Percentiles rank a stretch among this genome's conserved stretches.
phyloP scores from a whole-genome alignment of 495 filamentous ascomycete genomes.

The Hypoxylon crocopeplum region DNA sequence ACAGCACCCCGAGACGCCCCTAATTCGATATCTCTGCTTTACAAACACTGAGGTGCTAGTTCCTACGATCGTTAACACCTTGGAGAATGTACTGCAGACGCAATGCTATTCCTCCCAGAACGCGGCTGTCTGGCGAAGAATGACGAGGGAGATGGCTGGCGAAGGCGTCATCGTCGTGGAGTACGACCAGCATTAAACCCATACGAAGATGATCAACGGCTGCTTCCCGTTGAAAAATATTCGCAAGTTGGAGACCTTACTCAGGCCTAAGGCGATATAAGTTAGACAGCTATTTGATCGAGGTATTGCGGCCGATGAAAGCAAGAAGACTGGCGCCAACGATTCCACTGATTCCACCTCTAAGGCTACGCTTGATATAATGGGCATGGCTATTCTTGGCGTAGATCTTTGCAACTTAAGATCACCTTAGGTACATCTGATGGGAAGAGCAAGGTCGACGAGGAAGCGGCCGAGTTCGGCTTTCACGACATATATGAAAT shows the following conservation, averaged over 20 bases:
- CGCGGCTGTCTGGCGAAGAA: neutral
- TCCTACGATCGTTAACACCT: slow-evolving; percentile 11
- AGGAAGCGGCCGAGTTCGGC: neutral
- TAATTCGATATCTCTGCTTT: slow-evolving; percentile 25
- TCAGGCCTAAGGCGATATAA: neutral
- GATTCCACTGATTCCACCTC: slow-evolving; percentile 13
- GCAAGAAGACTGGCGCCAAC: neutral
- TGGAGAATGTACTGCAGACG: slow-evolving; percentile 15
- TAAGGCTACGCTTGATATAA: slow-evolving; percentile 68
- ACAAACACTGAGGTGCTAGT: slow-evolving; percentile 14
- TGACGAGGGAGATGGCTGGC: slow-evolving; percentile 14
- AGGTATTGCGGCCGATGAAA: neutral
- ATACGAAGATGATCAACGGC: slow-evolving; percentile 19
- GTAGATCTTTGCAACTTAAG: slow-evolving; percentile 66
- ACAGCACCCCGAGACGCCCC: slow-evolving; percentile 3
- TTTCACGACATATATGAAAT: slow-evolving; percentile 27
- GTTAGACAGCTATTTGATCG: slow-evolving; percentile 9
- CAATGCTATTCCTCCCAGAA: slow-evolving; percentile 27
- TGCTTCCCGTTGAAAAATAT: neutral
- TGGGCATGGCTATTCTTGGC: slow-evolving; percentile 70
- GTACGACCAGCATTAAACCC: slow-evolving; percentile 20
- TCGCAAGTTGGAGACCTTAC: neutral
- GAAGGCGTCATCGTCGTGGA: slow-evolving; percentile 24
- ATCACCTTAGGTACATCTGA: slow-evolving; percentile 37
- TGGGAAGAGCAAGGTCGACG: neutral